Conservation (phyloP, 164 flowering plant genomes). For the Cinnamomum chago region DNA sequence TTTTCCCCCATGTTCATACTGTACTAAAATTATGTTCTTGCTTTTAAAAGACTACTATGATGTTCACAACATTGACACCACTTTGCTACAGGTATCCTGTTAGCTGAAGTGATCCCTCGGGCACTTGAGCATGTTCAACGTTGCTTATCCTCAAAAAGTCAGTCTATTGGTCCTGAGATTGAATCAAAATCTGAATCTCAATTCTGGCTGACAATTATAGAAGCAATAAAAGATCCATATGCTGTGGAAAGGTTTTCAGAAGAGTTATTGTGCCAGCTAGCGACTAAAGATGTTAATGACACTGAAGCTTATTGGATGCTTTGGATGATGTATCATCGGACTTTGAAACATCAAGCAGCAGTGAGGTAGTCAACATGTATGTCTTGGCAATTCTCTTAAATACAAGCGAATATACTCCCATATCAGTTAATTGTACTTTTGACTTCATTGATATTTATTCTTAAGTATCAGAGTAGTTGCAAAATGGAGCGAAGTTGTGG, state of each 20-base stretch:
- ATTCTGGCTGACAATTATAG: constrained; percentile 70
- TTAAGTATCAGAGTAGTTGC: neutral
- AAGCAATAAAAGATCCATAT: constrained; percentile 66
- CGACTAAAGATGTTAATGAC: constrained; percentile 44
- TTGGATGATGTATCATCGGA: constrained; percentile 62
- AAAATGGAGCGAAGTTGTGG: neutral
- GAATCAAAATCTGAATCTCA: constrained; percentile 37
- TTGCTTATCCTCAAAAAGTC: constrained; percentile 26
- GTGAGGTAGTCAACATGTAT: constrained; percentile 43
- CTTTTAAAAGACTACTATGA: too few relatives aligned
- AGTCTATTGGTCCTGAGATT: constrained; percentile 28
- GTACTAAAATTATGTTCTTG: too few relatives aligned
- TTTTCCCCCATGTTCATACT: too few relatives aligned
- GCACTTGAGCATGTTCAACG: constrained; percentile 48
- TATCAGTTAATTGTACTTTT: neutral
- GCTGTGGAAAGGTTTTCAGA: constrained; percentile 78
- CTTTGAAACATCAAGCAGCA: constrained; percentile 34
- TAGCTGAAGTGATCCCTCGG: constrained; percentile 51
- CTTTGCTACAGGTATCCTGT: constrained; percentile 54
- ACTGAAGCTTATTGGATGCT: constrained; percentile 82
- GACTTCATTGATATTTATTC: neutral
- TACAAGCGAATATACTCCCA: neutral
- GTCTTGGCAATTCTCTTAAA: neutral
- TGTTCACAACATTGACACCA: neutral
- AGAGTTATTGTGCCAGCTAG: constrained; percentile 62